These are phyloP conservation scores for Wickerhamiella lipophila DNA, from an alignment of 805 yeast species.

Conservation along the genomic window DNA sequence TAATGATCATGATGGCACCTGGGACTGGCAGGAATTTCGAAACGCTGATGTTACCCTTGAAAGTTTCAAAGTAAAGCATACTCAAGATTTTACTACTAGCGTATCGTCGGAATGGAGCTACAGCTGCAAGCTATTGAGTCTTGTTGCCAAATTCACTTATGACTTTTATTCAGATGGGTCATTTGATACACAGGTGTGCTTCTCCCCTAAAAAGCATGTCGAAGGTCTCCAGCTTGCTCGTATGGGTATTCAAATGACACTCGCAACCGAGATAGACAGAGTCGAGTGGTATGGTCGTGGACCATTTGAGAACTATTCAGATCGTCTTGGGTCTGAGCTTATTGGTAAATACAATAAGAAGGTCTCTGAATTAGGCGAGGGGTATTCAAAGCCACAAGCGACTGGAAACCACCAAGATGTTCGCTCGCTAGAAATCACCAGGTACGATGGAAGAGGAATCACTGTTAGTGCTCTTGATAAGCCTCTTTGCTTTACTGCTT, in stretches of 20 bases:
- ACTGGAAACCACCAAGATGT: constrained; percentile 29
- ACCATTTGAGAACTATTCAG: constrained; percentile 30
- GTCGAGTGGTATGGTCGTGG: constrained; percentile 30
- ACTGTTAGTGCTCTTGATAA: constrained; percentile 9
- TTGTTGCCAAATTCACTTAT: constrained; percentile 15
- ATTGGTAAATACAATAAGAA: constrained; percentile 22
- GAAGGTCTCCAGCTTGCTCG: constrained; percentile 23
- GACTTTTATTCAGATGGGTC: constrained; percentile 8
- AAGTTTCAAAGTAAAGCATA: constrained; percentile 13
- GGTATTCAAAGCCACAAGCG: constrained; percentile 31
- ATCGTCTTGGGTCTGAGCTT: constrained; percentile 24
- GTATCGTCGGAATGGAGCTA: constrained; percentile 24
- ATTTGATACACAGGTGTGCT: neutral
- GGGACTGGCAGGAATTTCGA: constrained; percentile 19
- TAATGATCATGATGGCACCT: constrained; percentile 23
- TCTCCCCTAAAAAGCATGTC: neutral
- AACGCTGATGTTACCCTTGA: constrained; percentile 17
- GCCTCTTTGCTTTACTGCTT: constrained; percentile 13
- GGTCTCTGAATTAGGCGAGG: constrained; percentile 19
- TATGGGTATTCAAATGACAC: constrained; percentile 27
- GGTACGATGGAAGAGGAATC: constrained; percentile 9
- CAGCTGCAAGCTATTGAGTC: constrained; percentile 11
- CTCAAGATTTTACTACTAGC: constrained; percentile 17
- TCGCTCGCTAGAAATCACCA: constrained; percentile 22
- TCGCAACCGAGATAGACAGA: constrained; percentile 19